Evolutionary conservation across 2,329 filamentous ascomycete genomes (phyloP).

Genomic region (Diaporthe eres): DNA sequence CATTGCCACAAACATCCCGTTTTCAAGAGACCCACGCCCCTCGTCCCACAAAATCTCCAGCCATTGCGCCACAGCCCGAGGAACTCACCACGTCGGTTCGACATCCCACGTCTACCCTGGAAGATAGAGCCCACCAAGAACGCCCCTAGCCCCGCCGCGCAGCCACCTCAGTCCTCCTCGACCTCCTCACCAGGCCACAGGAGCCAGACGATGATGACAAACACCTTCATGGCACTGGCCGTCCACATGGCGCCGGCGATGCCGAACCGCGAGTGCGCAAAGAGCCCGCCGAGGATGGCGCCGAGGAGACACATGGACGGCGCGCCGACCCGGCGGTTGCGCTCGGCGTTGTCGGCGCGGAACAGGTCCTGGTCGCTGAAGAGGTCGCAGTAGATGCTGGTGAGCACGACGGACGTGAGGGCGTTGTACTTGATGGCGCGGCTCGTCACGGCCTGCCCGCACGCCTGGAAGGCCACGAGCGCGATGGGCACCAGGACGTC

Average conservation of each 20-base stretch:
- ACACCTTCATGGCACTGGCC: conserved; percentile 69
- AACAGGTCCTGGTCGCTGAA: conserved; percentile 75
- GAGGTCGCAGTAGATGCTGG: conserved; percentile 85
- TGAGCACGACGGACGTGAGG: conserved; percentile 84
- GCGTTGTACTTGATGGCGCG: conserved; percentile 78
- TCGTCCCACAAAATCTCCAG: neutral
- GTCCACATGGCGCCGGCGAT: conserved; percentile 71
- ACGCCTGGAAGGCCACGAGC: conserved; percentile 81
- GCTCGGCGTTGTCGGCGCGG: conserved; percentile 59
- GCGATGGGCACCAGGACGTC: conserved; percentile 76
- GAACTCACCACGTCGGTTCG: neutral
- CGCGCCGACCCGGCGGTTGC: conserved; percentile 65
- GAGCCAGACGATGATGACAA: conserved; percentile 71
- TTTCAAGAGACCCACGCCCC: neutral
- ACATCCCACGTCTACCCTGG: neutral
- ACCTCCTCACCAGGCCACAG: conserved; percentile 67
- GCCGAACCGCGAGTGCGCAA: conserved; percentile 63
- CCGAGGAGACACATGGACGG: conserved; percentile 64
- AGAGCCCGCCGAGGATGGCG: conserved; percentile 63
- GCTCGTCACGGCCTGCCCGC: conserved; percentile 83
- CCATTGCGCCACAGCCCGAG: neutral
- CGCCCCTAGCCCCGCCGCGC: neutral
- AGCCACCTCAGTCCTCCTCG: neutral
- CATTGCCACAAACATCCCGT: conserved; percentile 8
- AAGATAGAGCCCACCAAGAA: neutral